A percentile compares a stretch with the other conserved stretches of the same genome.
phyloP scores from a whole-genome alignment of 768 basidiomycete species.

The Austroboletus festivus region DNA sequence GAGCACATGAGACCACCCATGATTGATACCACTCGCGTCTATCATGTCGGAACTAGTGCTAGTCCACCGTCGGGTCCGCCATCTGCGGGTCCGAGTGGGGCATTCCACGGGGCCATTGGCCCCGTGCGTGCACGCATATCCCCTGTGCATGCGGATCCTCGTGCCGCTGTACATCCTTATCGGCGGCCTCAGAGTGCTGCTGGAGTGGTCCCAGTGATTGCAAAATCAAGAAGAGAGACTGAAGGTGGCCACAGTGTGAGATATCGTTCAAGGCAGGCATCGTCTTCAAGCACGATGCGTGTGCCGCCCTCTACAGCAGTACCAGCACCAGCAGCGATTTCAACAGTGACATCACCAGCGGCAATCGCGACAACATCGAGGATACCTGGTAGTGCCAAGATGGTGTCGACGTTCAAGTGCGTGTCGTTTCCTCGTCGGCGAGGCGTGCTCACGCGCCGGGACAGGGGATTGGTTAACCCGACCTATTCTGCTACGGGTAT shows the following conservation, averaged over 20 bases:
- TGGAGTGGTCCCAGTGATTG: slow-evolving; percentile 16
- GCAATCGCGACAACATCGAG: neutral
- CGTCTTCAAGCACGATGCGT: slow-evolving; percentile 5
- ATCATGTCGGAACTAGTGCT: slow-evolving; percentile 26
- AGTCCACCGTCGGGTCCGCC: slow-evolving; percentile 32
- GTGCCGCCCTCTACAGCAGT: slow-evolving; percentile 6
- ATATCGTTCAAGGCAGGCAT: slow-evolving; percentile 17
- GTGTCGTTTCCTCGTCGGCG: slow-evolving; percentile 3
- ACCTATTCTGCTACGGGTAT: slow-evolving; percentile 15
- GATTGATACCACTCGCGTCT: slow-evolving; percentile 32
- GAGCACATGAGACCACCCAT: slow-evolving; percentile 34
- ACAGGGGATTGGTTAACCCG: slow-evolving; percentile 27
- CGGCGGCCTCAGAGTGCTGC: slow-evolving; percentile 29
- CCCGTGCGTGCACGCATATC: slow-evolving; percentile 27
- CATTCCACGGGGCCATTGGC: slow-evolving; percentile 17
- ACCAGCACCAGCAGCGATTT: no score
- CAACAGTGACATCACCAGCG: no score
- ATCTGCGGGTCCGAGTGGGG: slow-evolving; percentile 22
- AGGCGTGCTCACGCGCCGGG: slow-evolving; percentile 8
- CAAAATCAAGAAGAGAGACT: slow-evolving; percentile 29
- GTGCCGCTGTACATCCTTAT: slow-evolving; percentile 27
- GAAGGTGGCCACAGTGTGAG: slow-evolving; percentile 29
- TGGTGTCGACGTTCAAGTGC: slow-evolving; percentile 19
- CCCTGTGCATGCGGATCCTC: slow-evolving; percentile 22
- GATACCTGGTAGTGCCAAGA: slow-evolving; percentile 5